Evolutionary conservation across 805 yeast species (phyloP).

Genomic region (Zygosaccharomyces siamensis): DNA sequence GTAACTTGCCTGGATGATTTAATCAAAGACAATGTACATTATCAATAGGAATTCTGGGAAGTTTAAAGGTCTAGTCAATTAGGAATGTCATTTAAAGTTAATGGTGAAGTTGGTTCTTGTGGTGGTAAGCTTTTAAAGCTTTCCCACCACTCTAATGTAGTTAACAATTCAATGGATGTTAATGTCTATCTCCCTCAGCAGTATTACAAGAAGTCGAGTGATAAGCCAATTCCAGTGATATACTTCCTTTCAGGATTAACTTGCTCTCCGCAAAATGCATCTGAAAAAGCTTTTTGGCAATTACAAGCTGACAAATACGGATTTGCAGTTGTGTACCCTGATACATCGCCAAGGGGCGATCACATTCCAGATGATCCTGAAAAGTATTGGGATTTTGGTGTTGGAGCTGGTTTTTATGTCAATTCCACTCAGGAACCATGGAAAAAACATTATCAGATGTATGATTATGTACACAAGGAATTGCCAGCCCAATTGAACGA

Average conservation of each 20-base stretch:
- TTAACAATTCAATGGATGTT: conserved; percentile 73
- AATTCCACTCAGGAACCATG: conserved; percentile 76
- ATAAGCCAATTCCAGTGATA: conserved; percentile 58
- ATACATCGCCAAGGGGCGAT: conserved; percentile 90
- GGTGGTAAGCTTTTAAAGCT: conserved; percentile 76
- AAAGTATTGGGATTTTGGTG: conserved; percentile 76
- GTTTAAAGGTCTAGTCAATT: not conserved
- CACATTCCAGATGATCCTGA: conserved; percentile 70
- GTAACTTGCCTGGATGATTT: not conserved
- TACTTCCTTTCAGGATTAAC: conserved; percentile 84
- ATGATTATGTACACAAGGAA: conserved; percentile 73
- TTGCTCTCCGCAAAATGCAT: conserved; percentile 88
- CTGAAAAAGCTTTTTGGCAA: conserved; percentile 88
- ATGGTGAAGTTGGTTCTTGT: conserved; percentile 52
- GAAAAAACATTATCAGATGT: conserved; percentile 76
- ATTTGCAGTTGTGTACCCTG: conserved; percentile 88
- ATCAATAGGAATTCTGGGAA: too few relatives aligned
- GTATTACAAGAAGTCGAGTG: conserved; percentile 26
- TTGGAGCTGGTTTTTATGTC: conserved; percentile 93
- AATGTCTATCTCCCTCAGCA: conserved; percentile 75
- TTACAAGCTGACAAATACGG: conserved; percentile 75
- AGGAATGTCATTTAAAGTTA: conserved; percentile 46
- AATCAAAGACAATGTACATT: not conserved
- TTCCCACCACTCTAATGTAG: conserved; percentile 60
- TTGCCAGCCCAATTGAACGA: conserved; percentile 50